A percentile compares a stretch with the other conserved stretches of the same genome.
phyloP scores from a whole-genome alignment of 1,284 basidiomycete genomes.

The Acaromyces ingoldii region DNA sequence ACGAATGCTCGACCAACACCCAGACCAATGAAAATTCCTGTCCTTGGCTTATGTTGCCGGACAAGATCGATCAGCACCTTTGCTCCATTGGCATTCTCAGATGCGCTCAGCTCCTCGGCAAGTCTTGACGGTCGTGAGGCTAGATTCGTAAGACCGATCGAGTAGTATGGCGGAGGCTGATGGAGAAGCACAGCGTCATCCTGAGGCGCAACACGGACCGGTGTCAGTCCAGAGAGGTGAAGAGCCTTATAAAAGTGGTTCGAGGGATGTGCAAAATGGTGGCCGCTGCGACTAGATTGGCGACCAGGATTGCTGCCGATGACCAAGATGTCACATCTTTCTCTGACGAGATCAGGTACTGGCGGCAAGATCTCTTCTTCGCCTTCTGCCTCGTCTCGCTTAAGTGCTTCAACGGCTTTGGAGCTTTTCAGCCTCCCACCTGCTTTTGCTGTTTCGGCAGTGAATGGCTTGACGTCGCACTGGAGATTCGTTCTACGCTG shows the following conservation, averaged over 20 bases:
- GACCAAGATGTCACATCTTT: conserved; percentile 1
- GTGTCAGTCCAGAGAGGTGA: conserved; percentile 2
- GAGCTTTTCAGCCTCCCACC: too few relatives aligned
- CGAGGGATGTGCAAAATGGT: conserved; percentile 6
- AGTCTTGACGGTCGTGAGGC: not conserved
- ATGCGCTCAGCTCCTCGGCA: conserved; percentile 7
- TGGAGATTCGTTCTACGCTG: too few relatives aligned
- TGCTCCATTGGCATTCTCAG: conserved; percentile 24
- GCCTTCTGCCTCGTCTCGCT: not conserved
- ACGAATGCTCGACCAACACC: not conserved
- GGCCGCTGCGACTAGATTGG: conserved; percentile 1
- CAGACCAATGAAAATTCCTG: conserved; percentile 1
- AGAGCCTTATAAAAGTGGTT: conserved; percentile 8
- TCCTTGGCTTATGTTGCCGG: not conserved
- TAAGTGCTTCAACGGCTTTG: too few relatives aligned
- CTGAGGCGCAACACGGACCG: not conserved
- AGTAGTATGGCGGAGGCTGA: not conserved
- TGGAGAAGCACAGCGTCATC: not conserved
- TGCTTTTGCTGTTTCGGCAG: too few relatives aligned
- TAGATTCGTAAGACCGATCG: conserved; percentile 6
- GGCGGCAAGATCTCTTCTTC: not conserved
- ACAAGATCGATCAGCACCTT: conserved; percentile 15
- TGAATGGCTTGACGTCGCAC: too few relatives aligned
- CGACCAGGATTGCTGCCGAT: conserved; percentile 8
- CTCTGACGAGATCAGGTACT: not conserved